Evolutionary conservation across 2,329 filamentous ascomycete species (phyloP).

Genomic region (Colletotrichum spinosum): DNA sequence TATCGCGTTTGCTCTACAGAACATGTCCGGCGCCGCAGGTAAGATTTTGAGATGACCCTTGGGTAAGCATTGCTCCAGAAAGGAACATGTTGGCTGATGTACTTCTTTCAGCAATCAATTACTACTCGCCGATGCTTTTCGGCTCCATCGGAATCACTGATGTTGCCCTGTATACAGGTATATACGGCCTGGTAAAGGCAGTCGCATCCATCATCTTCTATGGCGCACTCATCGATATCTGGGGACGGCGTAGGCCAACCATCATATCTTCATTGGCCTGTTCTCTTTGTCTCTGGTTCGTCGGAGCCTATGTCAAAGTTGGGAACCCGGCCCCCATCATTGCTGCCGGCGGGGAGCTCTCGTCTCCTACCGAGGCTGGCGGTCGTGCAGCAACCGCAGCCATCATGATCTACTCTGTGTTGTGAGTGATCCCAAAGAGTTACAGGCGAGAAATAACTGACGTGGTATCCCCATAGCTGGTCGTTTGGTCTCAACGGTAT

Average conservation of each 20-base stretch:
- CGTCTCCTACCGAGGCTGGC: conserved; percentile 55
- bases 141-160: conserved; percentile 58
- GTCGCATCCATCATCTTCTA: conserved; percentile 56
- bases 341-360: conserved; percentile 53
- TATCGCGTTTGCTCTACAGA: conserved; percentile 52
- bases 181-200: conserved; percentile 61
- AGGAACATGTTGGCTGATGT: background rate
- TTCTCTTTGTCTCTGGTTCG: conserved; percentile 61
- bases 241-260: conserved; percentile 53
- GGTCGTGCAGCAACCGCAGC: conserved; percentile 65
- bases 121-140: conserved; percentile 56
- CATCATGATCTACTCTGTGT: conserved; percentile 66
- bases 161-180: conserved; percentile 59
- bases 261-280: conserved; percentile 61
- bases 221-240: conserved; percentile 52
- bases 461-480: conserved; percentile 45
- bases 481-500: conserved; percentile 59
- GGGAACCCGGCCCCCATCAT: conserved; percentile 60
- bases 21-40: conserved; percentile 54
- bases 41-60: conserved; percentile 10
- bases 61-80: conserved; percentile 22
- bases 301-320: conserved; percentile 62
- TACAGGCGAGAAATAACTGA: background rate
- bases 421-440: conserved; percentile 49
- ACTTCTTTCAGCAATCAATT: conserved; percentile 51